These are phyloP conservation scores for Aspergillus diversus DNA, from an alignment of 495 filamentous ascomycete species.

Conservation along the genomic window DNA sequence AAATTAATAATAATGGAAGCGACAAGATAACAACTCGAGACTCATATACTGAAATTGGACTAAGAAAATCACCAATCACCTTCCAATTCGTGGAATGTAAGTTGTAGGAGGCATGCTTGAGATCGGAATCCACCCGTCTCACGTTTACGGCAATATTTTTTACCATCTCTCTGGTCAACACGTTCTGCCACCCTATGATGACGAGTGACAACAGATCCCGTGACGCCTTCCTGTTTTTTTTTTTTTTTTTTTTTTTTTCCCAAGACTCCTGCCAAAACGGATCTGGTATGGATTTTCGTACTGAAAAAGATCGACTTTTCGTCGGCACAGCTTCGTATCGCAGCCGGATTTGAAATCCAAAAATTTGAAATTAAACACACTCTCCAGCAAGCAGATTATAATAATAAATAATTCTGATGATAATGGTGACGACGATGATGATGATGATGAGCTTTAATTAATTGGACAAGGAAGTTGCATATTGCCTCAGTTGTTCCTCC, in stretches of 20 bases:
- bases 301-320: not conserved
- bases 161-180: slow-evolving; percentile 3
- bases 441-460: not conserved
- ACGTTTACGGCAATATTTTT: not conserved
- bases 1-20: not conserved
- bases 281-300: slow-evolving; percentile 15
- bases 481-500: not conserved
- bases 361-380: not conserved
- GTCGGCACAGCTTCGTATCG: slow-evolving; percentile 6
- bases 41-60: not conserved
- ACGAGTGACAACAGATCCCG: slow-evolving; percentile 10
- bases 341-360: slow-evolving; percentile 12
- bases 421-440: too few relatives aligned
- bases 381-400: not conserved
- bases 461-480: not conserved
- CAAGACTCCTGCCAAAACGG: not conserved
- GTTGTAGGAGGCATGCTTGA: not conserved
- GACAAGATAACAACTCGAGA: not conserved
- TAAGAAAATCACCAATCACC: not conserved
- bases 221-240: slow-evolving; percentile 2
- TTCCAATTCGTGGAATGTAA: not conserved
- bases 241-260: not conserved
- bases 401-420: not conserved
- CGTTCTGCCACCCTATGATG: slow-evolving; percentile 2
- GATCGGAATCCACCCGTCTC: slow-evolving; percentile 2